phyloP scores from a whole-genome alignment of 345 rosid genomes.

The Syzygium jambos region DNA sequence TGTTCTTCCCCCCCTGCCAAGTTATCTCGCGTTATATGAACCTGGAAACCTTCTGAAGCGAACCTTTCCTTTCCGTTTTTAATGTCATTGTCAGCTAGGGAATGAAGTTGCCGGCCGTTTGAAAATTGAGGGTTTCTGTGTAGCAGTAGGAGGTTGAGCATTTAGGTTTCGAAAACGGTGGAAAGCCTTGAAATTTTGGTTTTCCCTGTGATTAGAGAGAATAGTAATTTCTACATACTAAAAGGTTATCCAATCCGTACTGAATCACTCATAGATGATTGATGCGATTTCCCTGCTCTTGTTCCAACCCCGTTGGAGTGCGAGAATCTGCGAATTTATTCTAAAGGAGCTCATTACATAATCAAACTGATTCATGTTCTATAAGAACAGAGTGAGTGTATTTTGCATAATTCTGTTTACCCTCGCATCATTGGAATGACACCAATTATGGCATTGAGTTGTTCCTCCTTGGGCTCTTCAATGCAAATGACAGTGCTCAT shows the following conservation, averaged over 20 bases:
- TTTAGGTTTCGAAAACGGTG: not conserved
- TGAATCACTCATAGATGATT: not conserved
- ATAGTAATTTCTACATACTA: not conserved
- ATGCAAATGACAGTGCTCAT: not conserved
- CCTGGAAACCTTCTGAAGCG: not conserved
- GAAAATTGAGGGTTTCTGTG: not conserved
- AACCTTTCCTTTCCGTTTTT: not conserved
- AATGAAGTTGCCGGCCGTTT: not conserved
- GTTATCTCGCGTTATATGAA: not conserved
- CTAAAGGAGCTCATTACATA: not conserved
- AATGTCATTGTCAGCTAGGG: not conserved
- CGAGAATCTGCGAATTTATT: not conserved
- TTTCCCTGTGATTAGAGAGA: not conserved
- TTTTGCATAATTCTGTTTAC: not conserved
- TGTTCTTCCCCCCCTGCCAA: not conserved
- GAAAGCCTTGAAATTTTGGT: not conserved
- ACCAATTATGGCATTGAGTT: not conserved
- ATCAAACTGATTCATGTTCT: not conserved
- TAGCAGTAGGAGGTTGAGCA: not conserved
- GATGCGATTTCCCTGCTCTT: not conserved
- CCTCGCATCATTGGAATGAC: not conserved
- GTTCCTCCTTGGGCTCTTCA: not conserved
- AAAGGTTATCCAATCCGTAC: not conserved
- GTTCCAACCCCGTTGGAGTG: not conserved
- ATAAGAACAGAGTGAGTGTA: not conserved